A percentile compares a stretch with the other conserved stretches of the same genome.
Conservation (phyloP, 108 stramenopile species). For the Nitzschia palea region DNA sequence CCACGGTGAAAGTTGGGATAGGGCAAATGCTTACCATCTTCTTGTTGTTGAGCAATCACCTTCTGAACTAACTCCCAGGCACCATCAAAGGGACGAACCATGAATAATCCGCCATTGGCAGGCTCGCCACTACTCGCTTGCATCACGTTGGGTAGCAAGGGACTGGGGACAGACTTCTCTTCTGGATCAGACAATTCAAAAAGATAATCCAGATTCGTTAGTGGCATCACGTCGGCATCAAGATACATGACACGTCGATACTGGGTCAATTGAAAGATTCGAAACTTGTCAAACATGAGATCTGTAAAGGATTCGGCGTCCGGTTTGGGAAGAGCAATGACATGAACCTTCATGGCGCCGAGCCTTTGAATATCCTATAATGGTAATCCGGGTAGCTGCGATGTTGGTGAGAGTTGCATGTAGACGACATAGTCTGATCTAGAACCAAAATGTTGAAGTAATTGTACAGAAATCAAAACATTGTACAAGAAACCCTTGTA, state of each 20-base stretch:
- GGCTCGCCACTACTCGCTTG: constrained; percentile 28
- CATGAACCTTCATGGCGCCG: constrained; percentile 20
- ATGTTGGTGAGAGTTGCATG: constrained; percentile 34
- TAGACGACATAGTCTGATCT: constrained; percentile 36
- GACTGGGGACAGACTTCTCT: background rate
- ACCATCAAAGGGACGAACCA: constrained; percentile 25
- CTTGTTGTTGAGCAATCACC: constrained; percentile 20
- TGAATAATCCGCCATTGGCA: constrained; percentile 43
- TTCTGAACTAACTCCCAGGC: constrained; percentile 7
- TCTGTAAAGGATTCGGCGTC: constrained; percentile 27
- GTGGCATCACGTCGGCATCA: constrained; percentile 52
- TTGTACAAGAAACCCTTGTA: constrained; percentile 39
- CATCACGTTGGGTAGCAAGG: constrained; percentile 15
- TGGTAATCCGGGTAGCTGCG: constrained; percentile 21
- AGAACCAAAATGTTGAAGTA: constrained; percentile 33
- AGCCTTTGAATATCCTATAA: constrained; percentile 29
- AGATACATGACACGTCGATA: constrained; percentile 51
- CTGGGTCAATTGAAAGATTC: constrained; percentile 31
- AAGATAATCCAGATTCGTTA: constrained; percentile 47
- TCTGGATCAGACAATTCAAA: constrained; percentile 32
- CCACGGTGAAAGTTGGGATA: constrained; percentile 25
- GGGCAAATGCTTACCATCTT: constrained; percentile 6
- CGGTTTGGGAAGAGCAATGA: constrained; percentile 27
- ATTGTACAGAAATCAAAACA: constrained; percentile 33
- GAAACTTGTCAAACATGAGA: constrained; percentile 38